phyloP scores from a whole-genome alignment of 73 alveolate species.

The Tetrahymena borealis region DNA sequence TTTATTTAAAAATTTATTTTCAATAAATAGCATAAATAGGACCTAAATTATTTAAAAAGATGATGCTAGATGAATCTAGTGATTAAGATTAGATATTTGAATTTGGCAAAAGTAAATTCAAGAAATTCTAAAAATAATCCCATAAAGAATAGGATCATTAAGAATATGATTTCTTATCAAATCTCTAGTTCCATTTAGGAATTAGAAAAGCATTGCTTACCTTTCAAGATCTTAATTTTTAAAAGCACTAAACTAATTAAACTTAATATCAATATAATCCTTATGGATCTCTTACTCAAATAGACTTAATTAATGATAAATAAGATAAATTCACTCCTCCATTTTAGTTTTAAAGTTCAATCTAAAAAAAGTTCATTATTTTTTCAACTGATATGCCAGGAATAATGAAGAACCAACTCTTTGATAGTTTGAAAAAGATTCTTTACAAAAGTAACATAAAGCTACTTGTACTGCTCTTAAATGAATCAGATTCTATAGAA shows the following conservation, averaged over 20 bases:
- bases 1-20: too few species aligned
- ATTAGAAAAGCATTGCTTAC: background rate
- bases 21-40: too few species aligned
- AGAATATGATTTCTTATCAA: background rate
- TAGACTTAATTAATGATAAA: background rate
- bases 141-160: too few species aligned
- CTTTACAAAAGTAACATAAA: background rate
- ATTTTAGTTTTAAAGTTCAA: background rate
- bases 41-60: too few species aligned
- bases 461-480: background rate
- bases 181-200: background rate
- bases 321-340: background rate
- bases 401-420: background rate
- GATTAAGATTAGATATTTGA: too few species aligned
- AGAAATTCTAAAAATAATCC: too few species aligned
- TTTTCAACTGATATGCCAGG: background rate
- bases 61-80: too few species aligned
- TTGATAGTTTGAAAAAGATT: background rate
- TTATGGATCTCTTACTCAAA: background rate
- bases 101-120: too few species aligned
- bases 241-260: too few species aligned
- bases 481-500: background rate
- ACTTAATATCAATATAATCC: background rate
- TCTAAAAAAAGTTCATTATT: background rate
- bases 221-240: background rate